These are phyloP conservation scores for Pyrus betulifolia DNA, from an alignment of 306 rosid genomes.

Conservation along the genomic window DNA sequence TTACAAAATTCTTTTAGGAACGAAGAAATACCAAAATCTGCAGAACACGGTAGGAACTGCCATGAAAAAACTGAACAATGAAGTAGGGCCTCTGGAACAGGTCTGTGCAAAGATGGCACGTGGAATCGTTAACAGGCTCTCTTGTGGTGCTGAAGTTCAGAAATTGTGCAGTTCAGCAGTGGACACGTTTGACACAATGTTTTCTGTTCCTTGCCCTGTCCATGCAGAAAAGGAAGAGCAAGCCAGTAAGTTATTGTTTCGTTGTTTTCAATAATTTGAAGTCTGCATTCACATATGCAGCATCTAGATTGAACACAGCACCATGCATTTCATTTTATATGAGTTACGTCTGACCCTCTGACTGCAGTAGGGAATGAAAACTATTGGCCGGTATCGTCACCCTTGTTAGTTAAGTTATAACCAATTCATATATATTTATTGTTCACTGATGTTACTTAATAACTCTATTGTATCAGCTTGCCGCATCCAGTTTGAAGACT, in stretches of 20 bases:
- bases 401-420: background rate
- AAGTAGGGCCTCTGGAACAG: slow-evolving; percentile 72
- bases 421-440: background rate
- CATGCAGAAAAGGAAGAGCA: slow-evolving; percentile 33
- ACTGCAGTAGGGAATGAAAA: background rate
- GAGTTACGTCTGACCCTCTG: background rate
- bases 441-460: background rate
- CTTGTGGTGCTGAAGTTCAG: slow-evolving; percentile 85
- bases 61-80: slow-evolving; percentile 44
- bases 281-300: background rate
- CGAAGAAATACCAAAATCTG: slow-evolving; percentile 43
- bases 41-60: slow-evolving; percentile 56
- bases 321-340: background rate
- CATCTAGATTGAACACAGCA: background rate
- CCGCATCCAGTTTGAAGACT: slow-evolving; percentile 54
- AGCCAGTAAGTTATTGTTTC: slow-evolving; percentile 44
- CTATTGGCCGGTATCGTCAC: background rate
- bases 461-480: slow-evolving; percentile 46
- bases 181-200: slow-evolving; percentile 52
- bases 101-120: slow-evolving; percentile 66
- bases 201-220: slow-evolving; percentile 24
- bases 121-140: slow-evolving; percentile 80
- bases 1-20: slow-evolving; percentile 62
- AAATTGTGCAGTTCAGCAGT: slow-evolving; percentile 68
- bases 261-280: background rate